These are phyloP conservation scores for Steccherinum ochraceum DNA, from an alignment of 768 basidiomycete species.

Conservation along the genomic window DNA sequence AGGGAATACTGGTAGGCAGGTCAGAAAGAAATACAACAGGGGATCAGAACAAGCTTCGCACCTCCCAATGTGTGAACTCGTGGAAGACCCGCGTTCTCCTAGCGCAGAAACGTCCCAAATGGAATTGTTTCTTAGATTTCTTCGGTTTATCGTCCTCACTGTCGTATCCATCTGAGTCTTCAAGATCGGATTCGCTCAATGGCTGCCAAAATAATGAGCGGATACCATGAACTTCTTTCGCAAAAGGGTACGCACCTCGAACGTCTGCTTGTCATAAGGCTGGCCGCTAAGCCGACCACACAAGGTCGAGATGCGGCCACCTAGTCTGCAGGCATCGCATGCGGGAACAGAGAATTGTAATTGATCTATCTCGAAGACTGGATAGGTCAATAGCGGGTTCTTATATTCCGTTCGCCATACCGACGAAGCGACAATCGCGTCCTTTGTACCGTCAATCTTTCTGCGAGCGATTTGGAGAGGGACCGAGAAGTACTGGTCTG, in stretches of 20 bases:
- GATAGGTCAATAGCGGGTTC: slow-evolving; percentile 56
- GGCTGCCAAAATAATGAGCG: background rate
- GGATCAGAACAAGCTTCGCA: too few relatives aligned
- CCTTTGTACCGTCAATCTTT: slow-evolving; percentile 61
- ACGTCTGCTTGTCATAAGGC: slow-evolving; percentile 68
- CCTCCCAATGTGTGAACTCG: slow-evolving; percentile 80
- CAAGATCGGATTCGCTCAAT: slow-evolving; percentile 9
- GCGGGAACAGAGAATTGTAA: slow-evolving; percentile 52
- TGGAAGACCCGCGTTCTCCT: slow-evolving; percentile 63
- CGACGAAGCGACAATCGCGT: slow-evolving; percentile 78
- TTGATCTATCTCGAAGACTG: slow-evolving; percentile 46
- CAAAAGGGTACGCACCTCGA: slow-evolving; percentile 38
- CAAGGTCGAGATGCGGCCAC: slow-evolving; percentile 60
- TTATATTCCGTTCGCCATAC: slow-evolving; percentile 75
- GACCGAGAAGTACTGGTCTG: slow-evolving; percentile 66
- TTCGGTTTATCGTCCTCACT: slow-evolving; percentile 16
- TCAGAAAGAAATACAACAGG: background rate
- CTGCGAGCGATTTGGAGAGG: slow-evolving; percentile 64
- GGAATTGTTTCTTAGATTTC: slow-evolving; percentile 33
- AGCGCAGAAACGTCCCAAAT: slow-evolving; percentile 79
- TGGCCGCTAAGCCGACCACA: slow-evolving; percentile 56
- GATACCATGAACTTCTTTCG: background rate
- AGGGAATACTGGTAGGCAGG: slow-evolving; percentile 65
- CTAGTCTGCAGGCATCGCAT: slow-evolving; percentile 83
- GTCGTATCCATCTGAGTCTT: slow-evolving; percentile 18